Percentiles rank a stretch among this genome's conserved stretches.
Evolutionary conservation across 148 eudicot species (phyloP).

Genomic region (Cornus kousa): DNA sequence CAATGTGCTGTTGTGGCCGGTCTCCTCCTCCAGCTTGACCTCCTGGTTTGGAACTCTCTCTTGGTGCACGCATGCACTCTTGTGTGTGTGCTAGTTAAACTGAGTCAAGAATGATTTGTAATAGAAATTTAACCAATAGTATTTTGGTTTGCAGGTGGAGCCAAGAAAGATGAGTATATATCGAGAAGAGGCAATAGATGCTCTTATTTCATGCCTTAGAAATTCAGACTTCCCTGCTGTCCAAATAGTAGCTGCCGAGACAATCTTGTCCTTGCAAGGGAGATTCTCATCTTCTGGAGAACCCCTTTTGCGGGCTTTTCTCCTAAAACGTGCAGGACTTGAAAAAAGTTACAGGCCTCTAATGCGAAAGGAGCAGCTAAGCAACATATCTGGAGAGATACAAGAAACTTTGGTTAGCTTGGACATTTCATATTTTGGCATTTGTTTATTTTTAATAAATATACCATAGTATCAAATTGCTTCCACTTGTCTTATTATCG

Average conservation of each 20-base stretch:
- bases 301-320: conserved; percentile 38
- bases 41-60: conserved; percentile 32
- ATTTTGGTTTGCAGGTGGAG: conserved; percentile 28
- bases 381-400: conserved; percentile 21
- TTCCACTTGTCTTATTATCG: neutral
- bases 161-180: conserved; percentile 59
- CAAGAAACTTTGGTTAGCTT: conserved; percentile 33
- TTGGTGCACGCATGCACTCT: neutral
- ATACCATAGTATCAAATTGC: neutral
- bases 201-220: conserved; percentile 40
- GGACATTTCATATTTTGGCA: neutral
- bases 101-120: neutral
- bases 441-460: too few relatives aligned
- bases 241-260: conserved; percentile 52
- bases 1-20: conserved; percentile 47
- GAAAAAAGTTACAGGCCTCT: conserved; percentile 29
- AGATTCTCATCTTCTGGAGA: conserved; percentile 52
- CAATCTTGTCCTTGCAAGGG: conserved; percentile 43
- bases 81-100: neutral
- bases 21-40: conserved; percentile 55
- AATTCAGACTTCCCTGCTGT: conserved; percentile 41
- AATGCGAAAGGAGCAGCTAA: conserved; percentile 33
- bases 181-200: conserved; percentile 54
- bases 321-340: conserved; percentile 44
- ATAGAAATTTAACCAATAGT: neutral